These are phyloP conservation scores for Ocimum tenuiflorum DNA, from an alignment of 257 asterid genomes.

Conservation along the genomic window DNA sequence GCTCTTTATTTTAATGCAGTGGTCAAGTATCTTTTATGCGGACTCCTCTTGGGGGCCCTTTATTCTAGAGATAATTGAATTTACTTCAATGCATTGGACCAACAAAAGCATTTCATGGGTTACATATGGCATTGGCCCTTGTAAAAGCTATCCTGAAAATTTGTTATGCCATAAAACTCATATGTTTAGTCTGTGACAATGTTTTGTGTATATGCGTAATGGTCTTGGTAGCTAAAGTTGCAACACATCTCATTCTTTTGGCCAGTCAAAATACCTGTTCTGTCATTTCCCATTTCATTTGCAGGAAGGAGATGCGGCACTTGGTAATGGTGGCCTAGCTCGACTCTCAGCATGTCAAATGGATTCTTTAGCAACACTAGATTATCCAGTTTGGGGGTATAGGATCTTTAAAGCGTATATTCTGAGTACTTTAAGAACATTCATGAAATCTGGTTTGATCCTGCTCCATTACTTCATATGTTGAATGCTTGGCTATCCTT, in stretches of 20 bases:
- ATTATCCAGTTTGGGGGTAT: conserved; percentile 53
- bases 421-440: neutral
- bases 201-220: neutral
- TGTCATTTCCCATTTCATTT: neutral
- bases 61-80: neutral
- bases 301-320: conserved; percentile 54
- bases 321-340: conserved; percentile 53
- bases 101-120: neutral
- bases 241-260: too few relatives aligned
- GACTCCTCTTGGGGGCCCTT: neutral
- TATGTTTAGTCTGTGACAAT: neutral
- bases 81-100: neutral
- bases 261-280: too few relatives aligned
- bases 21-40: neutral
- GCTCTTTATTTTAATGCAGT: neutral
- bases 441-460: too few relatives aligned
- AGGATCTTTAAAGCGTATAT: neutral
- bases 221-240: too few relatives aligned
- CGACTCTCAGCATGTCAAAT: conserved; percentile 50
- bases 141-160: neutral
- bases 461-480: neutral
- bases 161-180: neutral
- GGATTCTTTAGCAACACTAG: conserved; percentile 50
- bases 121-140: neutral
- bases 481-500: neutral